Conservation (phyloP, 2,329 filamentous ascomycete genomes). For the Tolypocladium tropicale region DNA sequence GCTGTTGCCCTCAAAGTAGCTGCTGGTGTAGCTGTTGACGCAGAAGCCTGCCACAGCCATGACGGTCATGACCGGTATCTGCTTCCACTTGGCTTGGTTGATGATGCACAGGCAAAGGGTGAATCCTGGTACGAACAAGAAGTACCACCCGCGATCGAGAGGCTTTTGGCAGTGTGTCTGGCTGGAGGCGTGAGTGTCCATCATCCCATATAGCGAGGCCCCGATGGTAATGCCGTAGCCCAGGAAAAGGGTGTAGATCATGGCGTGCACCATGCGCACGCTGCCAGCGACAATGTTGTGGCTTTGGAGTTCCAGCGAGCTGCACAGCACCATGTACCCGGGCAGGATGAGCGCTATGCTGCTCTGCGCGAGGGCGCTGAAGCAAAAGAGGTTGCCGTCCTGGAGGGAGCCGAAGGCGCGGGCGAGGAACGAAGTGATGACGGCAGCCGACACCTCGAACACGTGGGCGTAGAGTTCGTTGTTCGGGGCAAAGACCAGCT, state of each 20-base stretch:
- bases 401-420: slow-evolving; percentile 59
- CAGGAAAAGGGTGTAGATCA: slow-evolving; percentile 65
- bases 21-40: slow-evolving; percentile 63
- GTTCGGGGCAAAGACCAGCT: slow-evolving; percentile 62
- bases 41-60: slow-evolving; percentile 67
- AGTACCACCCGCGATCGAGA: slow-evolving; percentile 39
- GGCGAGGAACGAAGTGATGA: slow-evolving; percentile 58
- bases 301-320: slow-evolving; percentile 56
- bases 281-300: slow-evolving; percentile 61
- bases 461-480: slow-evolving; percentile 58
- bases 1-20: slow-evolving; percentile 56
- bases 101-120: slow-evolving; percentile 66
- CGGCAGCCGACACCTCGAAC: slow-evolving; percentile 43
- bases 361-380: slow-evolving; percentile 62
- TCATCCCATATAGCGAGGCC: slow-evolving; percentile 53
- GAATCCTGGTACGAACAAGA: slow-evolving; percentile 67
- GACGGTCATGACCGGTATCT: slow-evolving; percentile 63
- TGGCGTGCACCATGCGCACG: slow-evolving; percentile 65
- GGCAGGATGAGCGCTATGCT: slow-evolving; percentile 66
- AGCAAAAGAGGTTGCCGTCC: slow-evolving; percentile 53
- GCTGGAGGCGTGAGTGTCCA: slow-evolving; percentile 44
- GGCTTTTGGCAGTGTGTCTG: slow-evolving; percentile 30
- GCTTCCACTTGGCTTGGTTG: slow-evolving; percentile 73
- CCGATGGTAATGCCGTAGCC: slow-evolving; percentile 66
- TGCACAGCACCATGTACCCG: slow-evolving; percentile 38